Percentiles rank a stretch among this genome's conserved stretches.
Evolutionary conservation across 257 asterid genomes (phyloP).

Genomic region (Salvia hispanica): DNA sequence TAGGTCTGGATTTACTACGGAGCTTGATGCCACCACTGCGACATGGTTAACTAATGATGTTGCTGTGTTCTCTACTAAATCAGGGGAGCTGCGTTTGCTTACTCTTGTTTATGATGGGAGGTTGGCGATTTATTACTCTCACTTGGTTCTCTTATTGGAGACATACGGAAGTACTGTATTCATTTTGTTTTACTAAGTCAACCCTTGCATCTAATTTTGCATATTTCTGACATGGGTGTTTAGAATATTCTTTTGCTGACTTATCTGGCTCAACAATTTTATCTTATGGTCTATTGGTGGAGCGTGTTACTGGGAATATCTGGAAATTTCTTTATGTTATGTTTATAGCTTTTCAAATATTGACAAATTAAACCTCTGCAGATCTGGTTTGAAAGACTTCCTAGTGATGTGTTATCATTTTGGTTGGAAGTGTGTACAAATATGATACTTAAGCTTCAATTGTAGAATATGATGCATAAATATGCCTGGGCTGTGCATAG

Average conservation of each 20-base stretch:
- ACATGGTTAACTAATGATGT: slow-evolving; percentile 84
- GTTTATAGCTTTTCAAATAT: slow-evolving; percentile 22
- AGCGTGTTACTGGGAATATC: slow-evolving; percentile 3
- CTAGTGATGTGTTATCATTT: neutral
- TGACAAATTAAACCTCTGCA: neutral
- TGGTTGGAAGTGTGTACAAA: neutral
- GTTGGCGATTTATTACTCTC: slow-evolving; percentile 45
- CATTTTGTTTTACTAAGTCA: neutral
- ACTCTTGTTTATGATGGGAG: slow-evolving; percentile 94
- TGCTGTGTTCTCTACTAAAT: slow-evolving; percentile 86
- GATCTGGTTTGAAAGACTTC: neutral
- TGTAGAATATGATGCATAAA: slow-evolving; percentile 18
- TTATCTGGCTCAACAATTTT: neutral
- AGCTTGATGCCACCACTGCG: slow-evolving; percentile 80
- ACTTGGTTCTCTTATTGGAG: slow-evolving; percentile 22
- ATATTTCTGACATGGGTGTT: slow-evolving; percentile 11
- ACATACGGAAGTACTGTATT: slow-evolving; percentile 5
- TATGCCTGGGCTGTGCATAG: neutral
- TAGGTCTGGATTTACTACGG: slow-evolving; percentile 74
- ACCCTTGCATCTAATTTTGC: slow-evolving; percentile 1
- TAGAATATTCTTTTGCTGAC: slow-evolving; percentile 15
- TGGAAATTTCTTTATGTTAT: slow-evolving; percentile 14
- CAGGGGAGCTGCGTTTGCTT: slow-evolving; percentile 91
- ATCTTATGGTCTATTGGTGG: neutral
- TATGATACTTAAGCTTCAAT: neutral